Evolutionary conservation across 2,329 filamentous ascomycete genomes (phyloP).

Genomic region (Phaeophleospora eucalypticola): DNA sequence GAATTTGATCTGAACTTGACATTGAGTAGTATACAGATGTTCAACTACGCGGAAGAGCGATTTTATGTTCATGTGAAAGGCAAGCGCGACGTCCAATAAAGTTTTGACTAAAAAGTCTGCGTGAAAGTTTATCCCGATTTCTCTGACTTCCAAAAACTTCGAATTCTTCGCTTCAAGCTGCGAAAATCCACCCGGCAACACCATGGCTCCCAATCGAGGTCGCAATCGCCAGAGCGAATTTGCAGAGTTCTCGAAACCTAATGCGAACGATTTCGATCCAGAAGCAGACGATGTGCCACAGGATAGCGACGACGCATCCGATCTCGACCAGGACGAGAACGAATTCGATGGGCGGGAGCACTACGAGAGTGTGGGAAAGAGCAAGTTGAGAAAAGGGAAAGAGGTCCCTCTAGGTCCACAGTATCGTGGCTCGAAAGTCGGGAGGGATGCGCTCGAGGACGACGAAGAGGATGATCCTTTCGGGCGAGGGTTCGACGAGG

Average conservation of each 20-base stretch:
- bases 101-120: not conserved
- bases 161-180: not conserved
- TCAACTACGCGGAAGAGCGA: too few relatives aligned
- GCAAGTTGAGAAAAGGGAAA: conserved; percentile 73
- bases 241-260: conserved; percentile 25
- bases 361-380: conserved; percentile 78
- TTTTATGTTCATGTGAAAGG: not conserved
- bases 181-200: not conserved
- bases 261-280: conserved; percentile 68
- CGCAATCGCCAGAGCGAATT: conserved; percentile 29
- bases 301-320: conserved; percentile 53
- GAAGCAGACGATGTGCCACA: conserved; percentile 53
- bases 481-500: conserved; percentile 42
- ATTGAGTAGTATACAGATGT: too few relatives aligned
- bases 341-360: conserved; percentile 71
- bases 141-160: not conserved
- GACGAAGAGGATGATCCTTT: conserved; percentile 51
- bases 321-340: conserved; percentile 44
- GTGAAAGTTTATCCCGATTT: not conserved
- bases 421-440: conserved; percentile 75
- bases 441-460: conserved; percentile 60
- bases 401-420: conserved; percentile 67
- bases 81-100: too few relatives aligned
- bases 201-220: conserved; percentile 27
- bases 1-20: too few relatives aligned